A percentile compares a stretch with the other conserved stretches of the same genome.
These are phyloP conservation scores for Leccinum incarnatum DNA, from an alignment of 768 basidiomycete genomes.

Conservation along the genomic window DNA sequence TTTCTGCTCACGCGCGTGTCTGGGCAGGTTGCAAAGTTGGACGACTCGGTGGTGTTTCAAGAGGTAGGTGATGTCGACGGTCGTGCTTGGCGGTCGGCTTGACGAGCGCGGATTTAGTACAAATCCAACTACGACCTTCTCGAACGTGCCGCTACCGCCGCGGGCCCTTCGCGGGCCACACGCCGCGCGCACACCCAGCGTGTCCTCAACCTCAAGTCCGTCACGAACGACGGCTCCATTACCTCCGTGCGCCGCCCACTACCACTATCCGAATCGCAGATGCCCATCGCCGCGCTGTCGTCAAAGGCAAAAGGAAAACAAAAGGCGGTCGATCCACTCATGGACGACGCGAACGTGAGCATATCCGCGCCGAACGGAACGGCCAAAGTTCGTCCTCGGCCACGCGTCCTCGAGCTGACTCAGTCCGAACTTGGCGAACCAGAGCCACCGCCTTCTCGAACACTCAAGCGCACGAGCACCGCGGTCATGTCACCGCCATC, in stretches of 20 bases:
- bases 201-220: constrained; percentile 41
- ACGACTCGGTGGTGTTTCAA: constrained; percentile 69
- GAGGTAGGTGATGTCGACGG: constrained; percentile 47
- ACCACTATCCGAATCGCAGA: constrained; percentile 1
- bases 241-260: constrained; percentile 7
- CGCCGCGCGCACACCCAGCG: constrained; percentile 57
- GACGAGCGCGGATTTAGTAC: constrained; percentile 39
- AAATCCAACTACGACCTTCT: constrained; percentile 63
- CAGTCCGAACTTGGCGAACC: constrained; percentile 7
- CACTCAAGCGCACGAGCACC: constrained; percentile 29
- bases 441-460: constrained; percentile 8
- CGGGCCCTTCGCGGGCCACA: constrained; percentile 57
- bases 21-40: constrained; percentile 63
- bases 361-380: constrained; percentile 16
- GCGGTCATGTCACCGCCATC: constrained; percentile 17
- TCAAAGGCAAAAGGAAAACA: constrained; percentile 34
- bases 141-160: constrained; percentile 39
- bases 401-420: neutral
- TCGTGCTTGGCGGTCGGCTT: neutral
- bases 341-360: constrained; percentile 7
- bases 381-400: constrained; percentile 7
- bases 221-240: constrained; percentile 11
- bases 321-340: constrained; percentile 21
- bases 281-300: constrained; percentile 12
- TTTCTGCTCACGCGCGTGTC: neutral